phyloP scores from a whole-genome alignment of 2,329 filamentous ascomycete species.

The Stagonosporopsis chrysanthemi region DNA sequence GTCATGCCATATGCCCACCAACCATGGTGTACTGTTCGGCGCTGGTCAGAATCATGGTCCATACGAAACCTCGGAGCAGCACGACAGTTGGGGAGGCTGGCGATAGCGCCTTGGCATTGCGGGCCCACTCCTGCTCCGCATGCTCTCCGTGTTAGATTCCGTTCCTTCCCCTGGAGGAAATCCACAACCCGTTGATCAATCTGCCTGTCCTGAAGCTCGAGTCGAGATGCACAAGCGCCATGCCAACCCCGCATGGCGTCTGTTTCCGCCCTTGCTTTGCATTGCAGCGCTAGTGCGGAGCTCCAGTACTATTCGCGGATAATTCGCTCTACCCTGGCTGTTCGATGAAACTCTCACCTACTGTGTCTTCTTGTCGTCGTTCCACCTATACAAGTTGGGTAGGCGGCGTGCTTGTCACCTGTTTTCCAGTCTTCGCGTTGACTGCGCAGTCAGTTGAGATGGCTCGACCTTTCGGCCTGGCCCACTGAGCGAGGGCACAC shows the following conservation, averaged over 20 bases:
- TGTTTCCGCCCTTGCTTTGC: constrained; percentile 1
- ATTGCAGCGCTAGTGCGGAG: constrained; percentile 9
- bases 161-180: neutral
- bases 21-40: neutral
- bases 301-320: constrained; percentile 15
- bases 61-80: neutral
- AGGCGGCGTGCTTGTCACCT: neutral
- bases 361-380: constrained; percentile 1
- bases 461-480: neutral
- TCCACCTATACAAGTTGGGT: constrained; percentile 7
- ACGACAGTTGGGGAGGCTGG: neutral
- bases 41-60: neutral
- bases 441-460: neutral
- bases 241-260: constrained; percentile 10
- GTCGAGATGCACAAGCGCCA: neutral
- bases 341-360: constrained; percentile 9
- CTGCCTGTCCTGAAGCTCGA: neutral
- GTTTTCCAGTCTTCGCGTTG: neutral
- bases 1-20: neutral
- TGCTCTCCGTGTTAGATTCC: constrained; percentile 2
- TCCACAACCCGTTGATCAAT: neutral
- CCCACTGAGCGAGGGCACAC: neutral
- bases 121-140: neutral
- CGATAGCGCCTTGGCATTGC: neutral
- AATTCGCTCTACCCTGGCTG: constrained; percentile 6